Conservation (phyloP, 768 basidiomycete species). For the Coprinopsis cinerea region DNA sequence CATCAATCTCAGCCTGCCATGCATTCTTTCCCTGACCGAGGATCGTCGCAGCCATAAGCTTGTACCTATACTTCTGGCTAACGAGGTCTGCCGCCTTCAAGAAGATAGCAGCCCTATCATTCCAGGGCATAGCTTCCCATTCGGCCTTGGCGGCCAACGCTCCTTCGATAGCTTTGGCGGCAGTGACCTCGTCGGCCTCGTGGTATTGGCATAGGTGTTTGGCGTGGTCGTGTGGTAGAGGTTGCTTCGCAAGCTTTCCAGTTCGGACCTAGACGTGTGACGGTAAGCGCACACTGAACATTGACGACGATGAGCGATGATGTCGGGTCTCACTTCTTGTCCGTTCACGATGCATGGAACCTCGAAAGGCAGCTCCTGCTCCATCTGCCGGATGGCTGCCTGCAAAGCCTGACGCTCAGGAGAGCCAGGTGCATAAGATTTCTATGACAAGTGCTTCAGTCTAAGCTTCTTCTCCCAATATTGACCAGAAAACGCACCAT, state of each 20-base stretch:
- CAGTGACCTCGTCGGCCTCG: conserved; percentile 74
- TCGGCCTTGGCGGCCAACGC: conserved; percentile 79
- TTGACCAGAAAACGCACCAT: conserved; percentile 51
- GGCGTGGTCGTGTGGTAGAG: conserved; percentile 83
- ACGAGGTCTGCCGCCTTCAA: conserved; percentile 96
- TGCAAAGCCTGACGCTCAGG: conserved; percentile 69
- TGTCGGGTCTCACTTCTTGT: conserved; percentile 69
- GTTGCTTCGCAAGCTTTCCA: conserved; percentile 71
- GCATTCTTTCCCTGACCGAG: conserved; percentile 98
- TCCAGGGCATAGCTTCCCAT: conserved; percentile 97
- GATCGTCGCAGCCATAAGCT: conserved; percentile 93
- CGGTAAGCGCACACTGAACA: background rate
- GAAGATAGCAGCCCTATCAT: conserved; percentile 96
- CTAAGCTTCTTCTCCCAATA: too few species aligned
- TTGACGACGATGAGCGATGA: too few species aligned
- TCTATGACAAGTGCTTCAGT: conserved; percentile 34
- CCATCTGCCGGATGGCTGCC: conserved; percentile 73
- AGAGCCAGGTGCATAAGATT: conserved; percentile 72
- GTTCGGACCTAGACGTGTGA: conserved; percentile 58
- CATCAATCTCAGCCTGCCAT: conserved; percentile 99
- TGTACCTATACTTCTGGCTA: conserved; percentile 93
- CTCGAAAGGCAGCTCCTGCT: conserved; percentile 79
- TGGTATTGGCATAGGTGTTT: conserved; percentile 80
- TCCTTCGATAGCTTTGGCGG: conserved; percentile 77
- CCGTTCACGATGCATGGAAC: conserved; percentile 94